Base-by-base conservation (phyloP, 2,329 filamentous ascomycete genomes). In the Simplicillium aogashimaense region DNA sequence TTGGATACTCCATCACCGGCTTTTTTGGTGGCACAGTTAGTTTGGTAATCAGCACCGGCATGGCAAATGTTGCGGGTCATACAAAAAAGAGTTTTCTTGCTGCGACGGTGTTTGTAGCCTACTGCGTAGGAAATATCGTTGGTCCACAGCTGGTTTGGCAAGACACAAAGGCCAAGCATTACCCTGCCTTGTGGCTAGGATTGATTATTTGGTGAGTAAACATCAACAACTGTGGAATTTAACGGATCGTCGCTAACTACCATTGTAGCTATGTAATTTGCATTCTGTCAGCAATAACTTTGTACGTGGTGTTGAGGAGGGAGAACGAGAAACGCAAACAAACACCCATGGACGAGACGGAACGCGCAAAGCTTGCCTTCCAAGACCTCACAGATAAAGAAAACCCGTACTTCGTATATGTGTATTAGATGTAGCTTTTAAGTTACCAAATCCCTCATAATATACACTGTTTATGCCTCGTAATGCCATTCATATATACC, bases 11-110 rank as follows among this genome's bases (percentile, higher is more conserved):
- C 0, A 70, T 88, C 29, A 82, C 81, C 2, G 83, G 83, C 0
- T 83, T 81, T 47, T 87, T 86, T 47, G 82, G 81, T 1, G 78
- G 75, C 0, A 81, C 84, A 0, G 82, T 84, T 1, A 80, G 75
- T 34, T 62, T 74, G 33, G 64, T 66, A 39, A 70, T 75, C 46
- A 67, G 67, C 0, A 45, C 74, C 6, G 67, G 67, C 29, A 70
- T 71, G 67, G 74, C 75, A 10, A 88, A 88, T 47, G 81, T 87
- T 0, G 82, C 83, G 0, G 83, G 84, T 0, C 74, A 83, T 17
- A 87, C 83, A 0, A 88, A 88, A 63, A 87, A 87, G 66, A 83
- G 78, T 46, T 79, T 83, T 50, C 86, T 83, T 69, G 80, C 83
- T 0, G 78, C 79, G 0, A 78, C 78, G 0, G 81, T 85, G 1